Base-by-base conservation (phyloP, 1,284 basidiomycete species). In the Trametes versicolor region DNA sequence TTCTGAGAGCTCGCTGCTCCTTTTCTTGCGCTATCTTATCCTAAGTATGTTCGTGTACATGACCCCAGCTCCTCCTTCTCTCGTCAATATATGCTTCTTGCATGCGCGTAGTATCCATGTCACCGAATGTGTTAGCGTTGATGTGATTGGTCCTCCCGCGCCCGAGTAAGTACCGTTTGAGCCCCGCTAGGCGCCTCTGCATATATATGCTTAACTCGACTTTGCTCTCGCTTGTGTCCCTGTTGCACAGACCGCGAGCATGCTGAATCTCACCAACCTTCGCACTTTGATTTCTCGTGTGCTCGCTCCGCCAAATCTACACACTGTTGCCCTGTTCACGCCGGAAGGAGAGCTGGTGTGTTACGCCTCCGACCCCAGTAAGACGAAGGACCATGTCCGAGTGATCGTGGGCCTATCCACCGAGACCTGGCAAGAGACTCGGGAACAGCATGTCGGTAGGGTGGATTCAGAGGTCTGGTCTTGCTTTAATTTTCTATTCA, bases 361-460 rank as follows among this genome's bases (percentile, higher is more conserved):
- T 10, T 85, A 81, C 68, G 83, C 85, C 10, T 79, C 85, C 29
- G 81, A 81, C 21, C 81, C 83, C 5, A 73, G 75, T 36, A 80
- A 84, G 62, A 76, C 86, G 39, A 93, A 92, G 76, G 92, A 93
- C 72, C 86, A 90, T 63, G 82, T 93, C 54, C 85, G 89, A 60
- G 83, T 93, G 37, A 78, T 90, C 34, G 89, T 89, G 13, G 92
- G 91, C 19, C 76, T 93, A 15, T 85, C 86, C 53, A 85, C 85
- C 10, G 91, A 93, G 73, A 81, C 91, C 47, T 93, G 92, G 91
- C 85, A 86, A 61, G 91, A 93, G 76, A 89, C 87, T 23, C 81
- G 81, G 63, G 86, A 85, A 52, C 80, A 86, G 52, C 86, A 85
- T 21, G 70, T 82, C 52, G 90, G 89, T 25, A 89, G 89, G 85